A percentile compares a stretch with the other conserved stretches of the same genome.
Conservation (phyloP, 73 alveolate genomes). For the Tetrahymena thermophila region DNA sequence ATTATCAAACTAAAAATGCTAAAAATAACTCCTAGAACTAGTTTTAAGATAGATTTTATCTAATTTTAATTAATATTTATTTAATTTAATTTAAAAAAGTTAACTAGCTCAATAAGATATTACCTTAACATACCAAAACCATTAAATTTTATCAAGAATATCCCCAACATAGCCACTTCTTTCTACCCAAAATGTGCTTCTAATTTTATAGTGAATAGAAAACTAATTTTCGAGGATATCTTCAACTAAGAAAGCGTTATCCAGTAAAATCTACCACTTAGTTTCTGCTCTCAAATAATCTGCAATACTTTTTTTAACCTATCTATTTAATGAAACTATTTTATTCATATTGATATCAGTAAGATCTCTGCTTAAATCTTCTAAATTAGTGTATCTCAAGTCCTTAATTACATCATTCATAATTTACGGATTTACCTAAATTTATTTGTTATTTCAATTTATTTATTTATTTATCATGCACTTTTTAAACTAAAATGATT, state of each 20-base stretch:
- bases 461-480: no score
- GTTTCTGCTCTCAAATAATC: conserved; percentile 30
- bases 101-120: background rate
- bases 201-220: background rate
- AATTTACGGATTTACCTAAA: background rate
- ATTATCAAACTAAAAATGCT: background rate
- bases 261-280: conserved; percentile 12
- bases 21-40: background rate
- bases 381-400: background rate
- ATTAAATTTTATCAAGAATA: background rate
- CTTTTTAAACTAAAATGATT: no score
- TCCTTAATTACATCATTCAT: conserved; percentile 26
- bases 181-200: background rate
- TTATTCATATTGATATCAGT: background rate
- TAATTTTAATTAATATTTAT: background rate
- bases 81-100: no score
- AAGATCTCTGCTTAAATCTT: background rate
- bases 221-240: background rate
- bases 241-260: background rate
- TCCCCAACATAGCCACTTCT: background rate
- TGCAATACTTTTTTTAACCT: conserved; percentile 11
- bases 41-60: background rate
- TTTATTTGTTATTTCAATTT: no score
- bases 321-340: background rate
- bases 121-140: background rate